These are phyloP conservation scores for Gleditsia sinensis DNA, from an alignment of 306 rosid species.

Conservation along the genomic window DNA sequence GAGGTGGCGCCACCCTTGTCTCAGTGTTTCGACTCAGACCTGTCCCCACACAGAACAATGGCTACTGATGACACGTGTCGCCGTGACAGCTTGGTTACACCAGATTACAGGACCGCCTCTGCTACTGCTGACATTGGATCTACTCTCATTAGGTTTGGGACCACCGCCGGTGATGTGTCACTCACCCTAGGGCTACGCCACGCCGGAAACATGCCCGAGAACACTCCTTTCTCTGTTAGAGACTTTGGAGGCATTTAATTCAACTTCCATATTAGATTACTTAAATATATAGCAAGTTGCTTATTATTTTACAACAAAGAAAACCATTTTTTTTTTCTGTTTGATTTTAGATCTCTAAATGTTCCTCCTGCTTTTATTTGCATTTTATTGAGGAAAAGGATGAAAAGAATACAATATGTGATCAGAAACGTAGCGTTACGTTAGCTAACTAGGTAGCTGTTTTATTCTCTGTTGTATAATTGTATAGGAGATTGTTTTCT, in stretches of 20 bases:
- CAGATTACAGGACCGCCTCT: conserved; percentile 70
- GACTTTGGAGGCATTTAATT: conserved; percentile 77
- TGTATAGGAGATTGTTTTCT: conserved; percentile 61
- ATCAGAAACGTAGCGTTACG: conserved; percentile 40
- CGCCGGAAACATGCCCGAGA: conserved; percentile 82
- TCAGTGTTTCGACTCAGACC: conserved; percentile 41
- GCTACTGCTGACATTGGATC: conserved; percentile 58
- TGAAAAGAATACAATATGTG: conserved; percentile 36
- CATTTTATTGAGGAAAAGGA: conserved; percentile 33
- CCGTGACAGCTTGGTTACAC: conserved; percentile 47
- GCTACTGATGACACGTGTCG: conserved; percentile 64
- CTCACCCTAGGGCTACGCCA: conserved; percentile 97
- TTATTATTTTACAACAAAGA: conserved; percentile 29
- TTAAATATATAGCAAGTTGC: conserved; percentile 30
- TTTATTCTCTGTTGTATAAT: conserved; percentile 47
- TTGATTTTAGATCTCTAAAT: not conserved
- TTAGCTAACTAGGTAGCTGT: conserved; percentile 38
- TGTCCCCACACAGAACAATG: conserved; percentile 39
- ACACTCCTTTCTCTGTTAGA: conserved; percentile 71
- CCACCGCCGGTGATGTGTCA: conserved; percentile 92
- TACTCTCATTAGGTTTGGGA: conserved; percentile 80
- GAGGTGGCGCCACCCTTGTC: conserved; percentile 52
- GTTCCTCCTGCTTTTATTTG: conserved; percentile 26
- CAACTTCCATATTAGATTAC: conserved; percentile 24
- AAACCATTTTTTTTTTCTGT: conserved; percentile 11